Base-by-base conservation (phyloP, 805 yeast genomes). In the Cyberlindnera maritima region DNA sequence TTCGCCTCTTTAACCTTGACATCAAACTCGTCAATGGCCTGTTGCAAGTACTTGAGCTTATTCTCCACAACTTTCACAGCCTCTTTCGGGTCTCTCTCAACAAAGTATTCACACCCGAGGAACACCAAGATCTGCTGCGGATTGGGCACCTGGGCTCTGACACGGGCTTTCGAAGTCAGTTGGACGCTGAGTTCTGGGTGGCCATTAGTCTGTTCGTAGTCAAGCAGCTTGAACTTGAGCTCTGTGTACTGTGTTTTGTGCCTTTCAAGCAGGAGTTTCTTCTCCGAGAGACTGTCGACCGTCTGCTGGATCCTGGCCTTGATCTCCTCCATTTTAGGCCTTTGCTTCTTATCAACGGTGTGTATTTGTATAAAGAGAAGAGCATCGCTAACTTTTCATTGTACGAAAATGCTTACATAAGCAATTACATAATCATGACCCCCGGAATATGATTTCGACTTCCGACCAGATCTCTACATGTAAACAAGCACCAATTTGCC, bases 21-120 rank as follows among this genome's bases (percentile, higher is more conserved):
- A 7, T 64, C 59, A 41, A 78, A 70, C 46, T 74, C 75, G 10
- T 51, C 54, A 3, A 75, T 64, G 2, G 78, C 75, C n/a, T 63
- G 63, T 2, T 61, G 59, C 19, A 75, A 41, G 12, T 54, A 52
- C 13, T 49, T 55, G 5, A 69, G 40, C 44, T 69, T 63, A 32
- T 56, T 25, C 50, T 57, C 41, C 60, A 54, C 60, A 31, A 63
- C 67, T 3, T 46, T 48, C 1, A 46, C 47, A 0, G 77, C 76
- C 8, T 64, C 65, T 1, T 26, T 32, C 1, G 56, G 56, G 2
- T 58, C 54, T 47, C 62, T 62, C 36, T 71, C 70, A 13, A 62
- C 71, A 52, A 68, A 71, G 49, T 71, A 72, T 4, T 70, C 76
- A 41, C 64, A 69, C 0, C 77, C 76, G 10, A 74, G 50, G 9